Percentiles rank a stretch among this genome's conserved stretches.
These are phyloP conservation scores for Phytopythium boreale DNA, from an alignment of 352 stramenopile species.

Conservation along the genomic window DNA sequence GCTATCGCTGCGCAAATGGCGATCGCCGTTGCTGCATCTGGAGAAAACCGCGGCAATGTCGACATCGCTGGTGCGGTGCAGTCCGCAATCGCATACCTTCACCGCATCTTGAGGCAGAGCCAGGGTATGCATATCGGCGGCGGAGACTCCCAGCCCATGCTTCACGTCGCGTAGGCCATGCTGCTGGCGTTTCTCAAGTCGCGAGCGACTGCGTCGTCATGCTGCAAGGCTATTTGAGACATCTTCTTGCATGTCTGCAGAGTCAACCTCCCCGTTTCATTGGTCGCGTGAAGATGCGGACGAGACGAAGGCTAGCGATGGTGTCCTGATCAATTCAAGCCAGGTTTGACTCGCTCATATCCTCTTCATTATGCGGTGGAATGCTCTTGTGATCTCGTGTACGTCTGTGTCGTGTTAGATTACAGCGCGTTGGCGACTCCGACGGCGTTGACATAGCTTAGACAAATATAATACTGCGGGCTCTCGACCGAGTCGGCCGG, in stretches of 20 bases:
- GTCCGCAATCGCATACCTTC: conserved; percentile 40
- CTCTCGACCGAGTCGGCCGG: background rate
- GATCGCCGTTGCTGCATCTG: background rate
- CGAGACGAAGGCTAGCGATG: background rate
- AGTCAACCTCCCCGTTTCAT: background rate
- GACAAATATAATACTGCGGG: conserved; percentile 78
- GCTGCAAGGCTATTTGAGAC: background rate
- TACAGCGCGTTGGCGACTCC: conserved; percentile 8
- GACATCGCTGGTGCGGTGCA: conserved; percentile 34
- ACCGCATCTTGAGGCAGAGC: conserved; percentile 35
- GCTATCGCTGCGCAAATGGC: conserved; percentile 89
- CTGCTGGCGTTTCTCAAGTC: background rate
- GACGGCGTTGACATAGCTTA: conserved; percentile 67
- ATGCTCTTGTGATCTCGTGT: background rate
- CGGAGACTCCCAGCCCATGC: conserved; percentile 39
- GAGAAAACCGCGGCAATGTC: conserved; percentile 21
- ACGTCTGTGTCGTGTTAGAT: conserved; percentile 1
- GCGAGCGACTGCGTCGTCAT: background rate
- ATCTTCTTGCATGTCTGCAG: background rate
- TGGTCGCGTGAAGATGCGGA: background rate
- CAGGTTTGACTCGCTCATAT: background rate
- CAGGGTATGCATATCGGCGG: conserved; percentile 27
- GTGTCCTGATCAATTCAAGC: background rate
- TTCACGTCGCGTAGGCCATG: conserved; percentile 25
- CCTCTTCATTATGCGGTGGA: background rate